Percentiles rank a stretch among this genome's conserved stretches.
phyloP scores from a whole-genome alignment of 352 stramenopile genomes.

The Pythium vanterpoolii region DNA sequence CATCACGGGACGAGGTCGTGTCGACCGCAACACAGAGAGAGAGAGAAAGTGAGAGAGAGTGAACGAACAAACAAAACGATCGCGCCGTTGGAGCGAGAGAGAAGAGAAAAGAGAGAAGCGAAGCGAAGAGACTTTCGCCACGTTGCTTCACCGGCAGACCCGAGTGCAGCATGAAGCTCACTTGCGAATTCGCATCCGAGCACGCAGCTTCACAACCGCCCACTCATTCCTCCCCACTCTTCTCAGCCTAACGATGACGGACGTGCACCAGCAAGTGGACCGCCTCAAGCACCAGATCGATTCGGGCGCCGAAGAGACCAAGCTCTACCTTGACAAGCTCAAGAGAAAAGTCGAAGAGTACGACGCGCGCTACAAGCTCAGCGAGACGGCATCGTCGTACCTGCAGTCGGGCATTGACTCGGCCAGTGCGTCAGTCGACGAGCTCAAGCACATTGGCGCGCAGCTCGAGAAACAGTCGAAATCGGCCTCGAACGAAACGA shows the following conservation, averaged over 20 bases:
- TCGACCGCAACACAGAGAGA: background rate
- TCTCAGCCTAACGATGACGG: constrained; percentile 35
- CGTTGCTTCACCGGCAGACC: too few relatives aligned
- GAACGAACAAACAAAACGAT: too few relatives aligned
- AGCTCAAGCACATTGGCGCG: constrained; percentile 32
- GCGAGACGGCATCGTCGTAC: constrained; percentile 43
- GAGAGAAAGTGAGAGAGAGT: too few relatives aligned
- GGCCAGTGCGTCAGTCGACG: constrained; percentile 31
- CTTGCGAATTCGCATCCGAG: constrained; percentile 18
- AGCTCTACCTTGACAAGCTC: constrained; percentile 55
- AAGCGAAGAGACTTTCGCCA: background rate
- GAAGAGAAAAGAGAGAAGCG: too few relatives aligned
- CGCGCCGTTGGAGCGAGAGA: constrained; percentile 5
- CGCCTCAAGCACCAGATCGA: constrained; percentile 54
- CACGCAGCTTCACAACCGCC: background rate
- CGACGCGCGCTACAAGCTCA: constrained; percentile 41
- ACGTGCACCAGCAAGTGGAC: constrained; percentile 38
- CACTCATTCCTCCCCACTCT: background rate
- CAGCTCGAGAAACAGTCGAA: constrained; percentile 37
- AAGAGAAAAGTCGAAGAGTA: constrained; percentile 58
- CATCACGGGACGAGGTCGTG: constrained; percentile 6
- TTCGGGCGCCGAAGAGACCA: constrained; percentile 45
- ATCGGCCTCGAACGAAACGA: constrained; percentile 37
- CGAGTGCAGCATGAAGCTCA: too few relatives aligned
- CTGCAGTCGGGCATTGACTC: constrained; percentile 37